Evolutionary conservation across 2,329 filamentous ascomycete genomes (phyloP).

Genomic region (Scolecobasidium constrictum): DNA sequence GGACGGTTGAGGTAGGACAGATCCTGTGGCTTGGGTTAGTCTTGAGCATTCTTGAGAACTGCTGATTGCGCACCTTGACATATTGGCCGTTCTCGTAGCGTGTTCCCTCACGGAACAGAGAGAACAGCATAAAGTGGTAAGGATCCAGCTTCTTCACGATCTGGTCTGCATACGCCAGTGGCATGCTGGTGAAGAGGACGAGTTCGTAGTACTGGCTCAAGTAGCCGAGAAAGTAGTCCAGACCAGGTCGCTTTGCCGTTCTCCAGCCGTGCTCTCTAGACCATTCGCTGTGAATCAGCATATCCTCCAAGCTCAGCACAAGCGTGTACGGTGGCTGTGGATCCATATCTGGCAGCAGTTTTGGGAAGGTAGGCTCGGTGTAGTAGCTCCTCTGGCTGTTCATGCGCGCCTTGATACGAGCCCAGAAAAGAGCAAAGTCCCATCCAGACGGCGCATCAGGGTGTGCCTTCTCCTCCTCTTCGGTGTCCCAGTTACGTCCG

Average conservation of each 20-base stretch:
- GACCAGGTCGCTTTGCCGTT: slow-evolving; percentile 83
- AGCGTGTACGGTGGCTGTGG: slow-evolving; percentile 73
- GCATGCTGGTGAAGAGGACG: slow-evolving; percentile 86
- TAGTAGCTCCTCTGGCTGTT: slow-evolving; percentile 78
- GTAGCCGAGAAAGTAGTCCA: slow-evolving; percentile 96
- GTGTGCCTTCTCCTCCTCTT: slow-evolving; percentile 60
- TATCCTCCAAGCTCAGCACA: slow-evolving; percentile 83
- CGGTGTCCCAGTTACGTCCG: slow-evolving; percentile 74
- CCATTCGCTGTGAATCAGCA: slow-evolving; percentile 94
- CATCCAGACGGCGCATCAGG: slow-evolving; percentile 70
- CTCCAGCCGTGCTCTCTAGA: slow-evolving; percentile 88
- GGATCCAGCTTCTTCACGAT: slow-evolving; percentile 90
- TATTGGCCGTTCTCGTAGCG: slow-evolving; percentile 94
- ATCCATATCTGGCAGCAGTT: slow-evolving; percentile 72
- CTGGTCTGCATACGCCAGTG: slow-evolving; percentile 73
- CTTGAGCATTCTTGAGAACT: slow-evolving; percentile 12
- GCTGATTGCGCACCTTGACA: slow-evolving; percentile 59
- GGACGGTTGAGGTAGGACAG: slow-evolving; percentile 96
- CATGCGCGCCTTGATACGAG: slow-evolving; percentile 64
- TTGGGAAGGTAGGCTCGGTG: slow-evolving; percentile 88
- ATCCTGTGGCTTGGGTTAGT: slow-evolving; percentile 46
- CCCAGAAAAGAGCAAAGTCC: slow-evolving; percentile 65
- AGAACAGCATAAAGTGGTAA: slow-evolving; percentile 91
- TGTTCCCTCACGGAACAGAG: slow-evolving; percentile 90
- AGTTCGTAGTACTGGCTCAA: slow-evolving; percentile 97